Evolutionary conservation across 192 early-diverging fungal genomes (phyloP), one percentile per base, ranked within the genome.

Genomic region (Backusella liffmaniae): DNA sequence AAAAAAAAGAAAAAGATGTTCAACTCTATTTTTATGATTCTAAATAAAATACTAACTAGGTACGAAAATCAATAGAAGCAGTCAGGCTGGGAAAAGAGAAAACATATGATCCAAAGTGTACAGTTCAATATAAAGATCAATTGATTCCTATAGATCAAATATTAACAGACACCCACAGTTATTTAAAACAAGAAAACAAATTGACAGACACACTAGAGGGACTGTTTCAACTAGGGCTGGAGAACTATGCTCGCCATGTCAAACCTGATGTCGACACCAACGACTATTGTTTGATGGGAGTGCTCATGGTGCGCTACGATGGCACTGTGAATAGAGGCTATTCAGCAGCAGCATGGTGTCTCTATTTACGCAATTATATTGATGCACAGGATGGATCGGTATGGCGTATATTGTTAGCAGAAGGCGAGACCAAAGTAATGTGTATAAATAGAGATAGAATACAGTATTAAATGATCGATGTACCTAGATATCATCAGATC

Each of bases 221-320:
- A 2, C 35, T 74, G 13, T 15, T 74, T 42, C 41, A 67, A 1
- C 29, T 46, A 16, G 26, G 73, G 12, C 30, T 74, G 15, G 29
- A 74, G 7, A 65, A 74, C n/a, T 74, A 32, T 35, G 5, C 73
- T 8, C 37, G 42, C 12, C 26, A 74, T 67, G 35, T 26, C 0
- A 41, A 32, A 6, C n/a, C 18, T 39, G 18, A 16, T 12, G 29
- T 67, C 51, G 59, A 62, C 30, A 35, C 37, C 9, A 46, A 37
- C 21, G 29, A 44, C 23, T 74, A 66, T 46, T 26, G 39, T 16
- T 5, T 74, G 15, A 44, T 74, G 30, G 73, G 73, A 6, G 73
- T 39, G 13, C 36, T 74, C 29, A 74, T 74, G 73, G 62, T 39
- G 66, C 62, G 70, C 1, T 71, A 71, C 34, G 70, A 74, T n/a